Evolutionary conservation across 768 basidiomycete species (phyloP).

Genomic region (Lactifluus subvellereus): DNA sequence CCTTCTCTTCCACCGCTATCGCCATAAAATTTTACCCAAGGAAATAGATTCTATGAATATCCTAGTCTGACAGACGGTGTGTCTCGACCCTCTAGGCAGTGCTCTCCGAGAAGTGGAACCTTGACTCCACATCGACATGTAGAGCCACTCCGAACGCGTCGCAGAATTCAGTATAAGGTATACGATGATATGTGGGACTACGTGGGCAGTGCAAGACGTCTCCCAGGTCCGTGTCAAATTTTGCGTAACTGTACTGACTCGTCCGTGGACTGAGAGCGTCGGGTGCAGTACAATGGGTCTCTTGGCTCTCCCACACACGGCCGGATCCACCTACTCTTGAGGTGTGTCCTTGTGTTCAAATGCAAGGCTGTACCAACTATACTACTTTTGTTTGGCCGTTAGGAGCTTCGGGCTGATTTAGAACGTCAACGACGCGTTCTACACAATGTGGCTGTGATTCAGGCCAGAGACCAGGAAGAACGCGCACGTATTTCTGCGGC

Average conservation of each 20-base stretch:
- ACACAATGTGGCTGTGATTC: constrained; percentile 16
- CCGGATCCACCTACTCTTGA: constrained; percentile 15
- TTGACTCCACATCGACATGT: background rate
- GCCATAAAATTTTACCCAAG: constrained; percentile 1
- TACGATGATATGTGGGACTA: constrained; percentile 23
- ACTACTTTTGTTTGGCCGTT: background rate
- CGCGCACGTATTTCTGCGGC: background rate
- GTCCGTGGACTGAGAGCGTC: background rate
- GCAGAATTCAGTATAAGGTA: constrained; percentile 17
- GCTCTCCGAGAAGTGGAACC: background rate
- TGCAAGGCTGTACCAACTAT: constrained; percentile 7
- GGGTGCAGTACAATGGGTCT: constrained; percentile 21
- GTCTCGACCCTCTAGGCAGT: background rate
- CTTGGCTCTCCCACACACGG: constrained; percentile 23
- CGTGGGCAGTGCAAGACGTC: constrained; percentile 17
- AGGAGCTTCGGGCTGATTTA: constrained; percentile 22
- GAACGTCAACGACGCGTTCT: constrained; percentile 21
- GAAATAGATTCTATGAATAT: constrained; percentile 23
- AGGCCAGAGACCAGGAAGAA: constrained; percentile 23
- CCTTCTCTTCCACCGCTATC: background rate
- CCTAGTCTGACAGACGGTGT: constrained; percentile 19
- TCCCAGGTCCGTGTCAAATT: constrained; percentile 19
- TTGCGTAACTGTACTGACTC: background rate
- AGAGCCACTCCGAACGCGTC: constrained; percentile 17
- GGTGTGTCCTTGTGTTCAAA: constrained; percentile 3